These are phyloP conservation scores for Paraurostyla sp. DNA, from an alignment of 73 alveolate species.

Conservation along the genomic window DNA sequence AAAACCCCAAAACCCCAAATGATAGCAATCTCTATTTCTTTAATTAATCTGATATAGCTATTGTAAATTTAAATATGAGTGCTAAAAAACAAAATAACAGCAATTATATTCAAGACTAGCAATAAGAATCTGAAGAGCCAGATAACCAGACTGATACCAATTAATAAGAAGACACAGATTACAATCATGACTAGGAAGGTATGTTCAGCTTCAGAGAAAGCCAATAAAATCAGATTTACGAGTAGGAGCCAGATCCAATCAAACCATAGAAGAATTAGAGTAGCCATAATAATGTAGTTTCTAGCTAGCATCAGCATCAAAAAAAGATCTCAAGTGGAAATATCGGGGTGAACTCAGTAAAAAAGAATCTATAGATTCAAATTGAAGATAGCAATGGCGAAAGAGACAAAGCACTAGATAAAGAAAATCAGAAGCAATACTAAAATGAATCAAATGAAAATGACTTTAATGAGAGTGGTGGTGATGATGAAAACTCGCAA, in stretches of 20 bases:
- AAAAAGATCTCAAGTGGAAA: neutral
- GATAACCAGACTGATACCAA: neutral
- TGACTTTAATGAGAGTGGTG: neutral
- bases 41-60: too few species aligned
- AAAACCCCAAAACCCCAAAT: too few species aligned
- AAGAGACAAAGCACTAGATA: neutral
- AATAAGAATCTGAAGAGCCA: neutral
- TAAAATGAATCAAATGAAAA: neutral
- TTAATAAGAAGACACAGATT: neutral
- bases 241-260: too few species aligned
- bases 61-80: slow-evolving; percentile 17
- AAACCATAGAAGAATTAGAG: neutral
- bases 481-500: neutral
- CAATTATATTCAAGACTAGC: neutral
- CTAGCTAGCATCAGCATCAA: neutral
- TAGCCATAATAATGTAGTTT: neutral
- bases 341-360: neutral
- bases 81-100: neutral
- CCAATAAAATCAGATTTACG: neutral
- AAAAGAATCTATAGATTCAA: slow-evolving; percentile 8
- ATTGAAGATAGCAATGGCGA: slow-evolving; percentile 2
- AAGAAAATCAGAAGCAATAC: neutral
- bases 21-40: too few species aligned
- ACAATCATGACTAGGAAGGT: neutral
- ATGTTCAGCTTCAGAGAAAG: slow-evolving; percentile 25